These are phyloP conservation scores for Clavaria fumosa DNA, from an alignment of 768 basidiomycete species.

Conservation along the genomic window DNA sequence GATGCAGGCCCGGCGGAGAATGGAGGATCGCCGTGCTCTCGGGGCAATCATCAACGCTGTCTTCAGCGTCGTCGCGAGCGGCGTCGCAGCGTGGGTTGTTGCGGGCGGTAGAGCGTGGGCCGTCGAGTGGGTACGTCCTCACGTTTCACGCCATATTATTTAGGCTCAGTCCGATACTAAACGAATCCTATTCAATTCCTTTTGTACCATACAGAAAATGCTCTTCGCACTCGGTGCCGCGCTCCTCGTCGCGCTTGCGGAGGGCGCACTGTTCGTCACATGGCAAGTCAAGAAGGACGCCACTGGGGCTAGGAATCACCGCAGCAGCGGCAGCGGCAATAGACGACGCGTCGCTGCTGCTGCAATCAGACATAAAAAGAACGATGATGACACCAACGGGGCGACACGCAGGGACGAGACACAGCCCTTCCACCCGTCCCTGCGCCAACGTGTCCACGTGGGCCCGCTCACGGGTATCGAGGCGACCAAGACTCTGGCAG, in stretches of 20 bases:
- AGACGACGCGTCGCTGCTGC: constrained; percentile 11
- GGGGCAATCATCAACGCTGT: constrained; percentile 57
- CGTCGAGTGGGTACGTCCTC: constrained; percentile 55
- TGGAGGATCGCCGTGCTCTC: constrained; percentile 48
- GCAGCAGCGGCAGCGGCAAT: constrained; percentile 8
- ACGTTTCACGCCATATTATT: neutral
- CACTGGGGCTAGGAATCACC: too few relatives aligned
- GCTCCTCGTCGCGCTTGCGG: constrained; percentile 53
- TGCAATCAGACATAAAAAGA: constrained; percentile 23
- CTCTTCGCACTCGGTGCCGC: constrained; percentile 47
- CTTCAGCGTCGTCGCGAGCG: constrained; percentile 51
- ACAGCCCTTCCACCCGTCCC: too few relatives aligned
- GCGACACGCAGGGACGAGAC: too few relatives aligned
- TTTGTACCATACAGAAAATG: constrained; percentile 27
- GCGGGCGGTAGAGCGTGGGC: constrained; percentile 47
- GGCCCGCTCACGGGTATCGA: too few relatives aligned
- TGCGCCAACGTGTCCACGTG: too few relatives aligned
- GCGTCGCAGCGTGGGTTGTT: constrained; percentile 60
- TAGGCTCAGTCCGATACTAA: too few relatives aligned
- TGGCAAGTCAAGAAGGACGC: constrained; percentile 46
- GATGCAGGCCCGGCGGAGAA: too few relatives aligned
- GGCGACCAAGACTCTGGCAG: too few relatives aligned
- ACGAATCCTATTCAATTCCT: constrained; percentile 8
- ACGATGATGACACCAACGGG: too few relatives aligned
- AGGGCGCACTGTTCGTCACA: constrained; percentile 55